These are phyloP conservation scores for Saccharomycopsis hybrid DNA, from an alignment of 1,139 yeast genomes.

Conservation along the genomic window DNA sequence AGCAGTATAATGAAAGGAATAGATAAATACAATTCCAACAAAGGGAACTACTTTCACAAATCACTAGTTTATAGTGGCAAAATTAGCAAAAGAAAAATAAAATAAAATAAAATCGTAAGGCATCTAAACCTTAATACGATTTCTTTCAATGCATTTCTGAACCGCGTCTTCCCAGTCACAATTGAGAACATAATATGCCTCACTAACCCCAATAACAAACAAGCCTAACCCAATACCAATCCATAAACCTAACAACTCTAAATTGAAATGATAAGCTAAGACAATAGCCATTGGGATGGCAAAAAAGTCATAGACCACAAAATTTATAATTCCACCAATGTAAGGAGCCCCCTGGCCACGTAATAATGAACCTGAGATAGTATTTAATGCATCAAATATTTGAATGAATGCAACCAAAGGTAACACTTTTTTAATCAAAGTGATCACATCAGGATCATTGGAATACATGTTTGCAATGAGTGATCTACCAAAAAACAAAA, in stretches of 20 bases:
- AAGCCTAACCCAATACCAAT: conserved; percentile 78
- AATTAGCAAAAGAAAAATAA: too few relatives aligned
- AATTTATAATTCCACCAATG: conserved; percentile 73
- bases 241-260: conserved; percentile 74
- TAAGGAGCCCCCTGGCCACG: conserved; percentile 86
- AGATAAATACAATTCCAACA: too few relatives aligned
- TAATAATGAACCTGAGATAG: conserved; percentile 77
- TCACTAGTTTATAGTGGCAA: too few relatives aligned
- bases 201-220: conserved; percentile 59
- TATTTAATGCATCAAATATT: conserved; percentile 73
- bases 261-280: conserved; percentile 49
- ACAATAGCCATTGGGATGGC: conserved; percentile 68
- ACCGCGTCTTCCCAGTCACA: conserved; percentile 53
- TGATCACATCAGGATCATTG: conserved; percentile 57
- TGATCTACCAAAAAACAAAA: conserved; percentile 45
- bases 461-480: conserved; percentile 65
- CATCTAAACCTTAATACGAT: conserved; percentile 13
- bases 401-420: conserved; percentile 73
- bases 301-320: conserved; percentile 63
- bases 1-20: too few relatives aligned
- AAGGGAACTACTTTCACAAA: too few relatives aligned
- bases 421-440: conserved; percentile 45
- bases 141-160: conserved; percentile 53
- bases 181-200: conserved; percentile 42
- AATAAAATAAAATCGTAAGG: too few relatives aligned